phyloP scores from a whole-genome alignment of 2,329 filamentous ascomycete species.

The Penicillium corylophilum region DNA sequence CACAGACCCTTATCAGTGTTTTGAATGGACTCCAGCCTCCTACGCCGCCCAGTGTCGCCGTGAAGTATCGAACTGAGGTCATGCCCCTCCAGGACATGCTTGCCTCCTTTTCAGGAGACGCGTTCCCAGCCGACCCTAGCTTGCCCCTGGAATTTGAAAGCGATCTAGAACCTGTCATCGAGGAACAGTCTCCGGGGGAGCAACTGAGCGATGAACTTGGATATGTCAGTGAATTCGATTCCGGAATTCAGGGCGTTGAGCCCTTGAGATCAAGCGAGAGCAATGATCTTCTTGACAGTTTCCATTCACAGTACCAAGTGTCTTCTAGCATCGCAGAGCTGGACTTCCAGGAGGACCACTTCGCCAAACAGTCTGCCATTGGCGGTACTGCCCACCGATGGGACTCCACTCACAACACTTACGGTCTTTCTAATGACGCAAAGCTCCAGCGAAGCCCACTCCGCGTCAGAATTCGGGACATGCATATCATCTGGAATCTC shows the following conservation, averaged over 20 bases:
- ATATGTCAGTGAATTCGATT: constrained; percentile 59
- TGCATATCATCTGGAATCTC: constrained; percentile 95
- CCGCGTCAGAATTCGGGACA: constrained; percentile 74
- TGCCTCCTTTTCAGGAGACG: constrained; percentile 84
- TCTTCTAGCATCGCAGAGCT: constrained; percentile 61
- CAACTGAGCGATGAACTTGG: constrained; percentile 43
- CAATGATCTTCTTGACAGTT: constrained; percentile 49
- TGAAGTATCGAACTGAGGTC: constrained; percentile 83
- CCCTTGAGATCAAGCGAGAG: constrained; percentile 39
- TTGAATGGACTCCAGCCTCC: constrained; percentile 80
- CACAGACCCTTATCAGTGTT: constrained; percentile 80
- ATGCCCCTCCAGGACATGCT: constrained; percentile 86
- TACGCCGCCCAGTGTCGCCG: constrained; percentile 73
- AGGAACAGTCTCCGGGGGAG: constrained; percentile 37
- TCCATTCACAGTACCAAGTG: constrained; percentile 55
- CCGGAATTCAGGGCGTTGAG: constrained; percentile 40
- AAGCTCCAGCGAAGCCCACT: constrained; percentile 69
- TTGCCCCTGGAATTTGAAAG: constrained; percentile 23
- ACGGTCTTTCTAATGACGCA: constrained; percentile 63
- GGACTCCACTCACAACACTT: constrained; percentile 75
- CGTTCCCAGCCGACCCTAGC: constrained; percentile 55
- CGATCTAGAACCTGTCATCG: constrained; percentile 51
- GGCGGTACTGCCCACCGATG: constrained; percentile 72
- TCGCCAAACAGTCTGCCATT: constrained; percentile 61
- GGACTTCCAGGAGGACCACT: constrained; percentile 75